Percentiles rank a stretch among this genome's conserved stretches.
These are phyloP conservation scores for Casaregolazyma lundiana DNA, from an alignment of 1,139 yeast species.

Conservation along the genomic window DNA sequence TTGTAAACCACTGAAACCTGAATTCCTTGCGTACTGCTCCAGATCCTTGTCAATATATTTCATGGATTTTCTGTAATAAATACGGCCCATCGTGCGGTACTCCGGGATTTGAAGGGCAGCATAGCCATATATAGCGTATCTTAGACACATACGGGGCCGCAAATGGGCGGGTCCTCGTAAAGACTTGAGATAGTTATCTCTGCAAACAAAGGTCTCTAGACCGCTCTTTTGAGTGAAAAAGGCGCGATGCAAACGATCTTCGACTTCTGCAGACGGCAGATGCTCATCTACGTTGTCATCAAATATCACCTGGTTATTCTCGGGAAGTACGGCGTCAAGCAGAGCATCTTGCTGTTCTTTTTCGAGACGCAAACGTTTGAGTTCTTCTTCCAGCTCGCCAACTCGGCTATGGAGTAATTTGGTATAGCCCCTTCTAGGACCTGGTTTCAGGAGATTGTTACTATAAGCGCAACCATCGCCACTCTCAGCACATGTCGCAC, in stretches of 20 bases:
- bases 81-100: not conserved
- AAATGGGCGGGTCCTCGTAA: not conserved
- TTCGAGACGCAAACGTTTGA: not conserved
- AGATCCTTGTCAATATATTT: conserved; percentile 1
- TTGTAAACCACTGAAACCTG: not conserved
- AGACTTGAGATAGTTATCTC: not conserved
- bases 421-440: conserved; percentile 2
- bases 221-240: not conserved
- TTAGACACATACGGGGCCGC: not conserved
- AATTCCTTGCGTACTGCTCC: not conserved
- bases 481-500: not conserved
- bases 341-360: not conserved
- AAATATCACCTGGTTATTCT: not conserved
- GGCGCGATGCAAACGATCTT: not conserved
- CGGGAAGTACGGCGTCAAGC: not conserved
- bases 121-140: not conserved
- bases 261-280: conserved; percentile 3
- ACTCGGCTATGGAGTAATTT: conserved; percentile 1
- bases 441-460: not conserved
- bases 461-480: not conserved
- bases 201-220: not conserved
- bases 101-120: not conserved
- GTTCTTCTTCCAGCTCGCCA: not conserved
- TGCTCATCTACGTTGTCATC: not conserved
- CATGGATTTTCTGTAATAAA: not conserved